Evolutionary conservation across 2,329 filamentous ascomycete genomes (phyloP).

Genomic region (Aspergillus sp.): DNA sequence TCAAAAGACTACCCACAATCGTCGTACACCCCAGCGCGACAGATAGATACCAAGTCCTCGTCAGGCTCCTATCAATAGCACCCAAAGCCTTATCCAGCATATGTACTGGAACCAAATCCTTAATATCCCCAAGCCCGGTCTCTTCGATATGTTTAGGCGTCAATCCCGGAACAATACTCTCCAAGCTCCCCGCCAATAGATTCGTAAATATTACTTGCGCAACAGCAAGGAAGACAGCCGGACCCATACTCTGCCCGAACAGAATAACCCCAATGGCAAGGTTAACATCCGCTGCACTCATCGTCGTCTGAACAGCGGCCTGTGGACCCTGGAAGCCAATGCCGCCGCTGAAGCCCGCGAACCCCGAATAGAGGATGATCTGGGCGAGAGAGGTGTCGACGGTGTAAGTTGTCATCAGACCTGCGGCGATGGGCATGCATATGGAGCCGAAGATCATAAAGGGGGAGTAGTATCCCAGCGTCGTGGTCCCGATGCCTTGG

Average conservation of each 20-base stretch:
- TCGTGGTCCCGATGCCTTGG: constrained; percentile 21
- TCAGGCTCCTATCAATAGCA: constrained; percentile 22
- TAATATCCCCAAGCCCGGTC: not conserved
- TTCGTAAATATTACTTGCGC: constrained; percentile 56
- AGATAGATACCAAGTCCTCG: constrained; percentile 23
- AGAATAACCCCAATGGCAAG: constrained; percentile 31
- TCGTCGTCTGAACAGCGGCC: constrained; percentile 30
- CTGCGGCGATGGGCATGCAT: constrained; percentile 34
- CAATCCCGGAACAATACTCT: not conserved
- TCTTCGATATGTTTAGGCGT: not conserved
- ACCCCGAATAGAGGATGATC: constrained; percentile 28
- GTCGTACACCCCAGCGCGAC: constrained; percentile 24
- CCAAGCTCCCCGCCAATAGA: constrained; percentile 35
- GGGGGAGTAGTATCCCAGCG: constrained; percentile 35
- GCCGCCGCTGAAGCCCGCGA: constrained; percentile 31
- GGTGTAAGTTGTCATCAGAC: constrained; percentile 34
- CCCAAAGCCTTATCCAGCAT: constrained; percentile 14
- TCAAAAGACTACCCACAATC: constrained; percentile 21
- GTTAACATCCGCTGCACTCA: constrained; percentile 26
- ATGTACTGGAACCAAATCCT: not conserved
- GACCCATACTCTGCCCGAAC: constrained; percentile 41
- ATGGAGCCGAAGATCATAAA: constrained; percentile 35
- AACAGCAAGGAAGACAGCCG: constrained; percentile 52
- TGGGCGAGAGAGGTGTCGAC: constrained; percentile 21
- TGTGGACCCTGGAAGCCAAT: constrained; percentile 34